These are phyloP conservation scores for Musa beccarii DNA, from an alignment of 176 grass and related monocot genomes.

Conservation along the genomic window DNA sequence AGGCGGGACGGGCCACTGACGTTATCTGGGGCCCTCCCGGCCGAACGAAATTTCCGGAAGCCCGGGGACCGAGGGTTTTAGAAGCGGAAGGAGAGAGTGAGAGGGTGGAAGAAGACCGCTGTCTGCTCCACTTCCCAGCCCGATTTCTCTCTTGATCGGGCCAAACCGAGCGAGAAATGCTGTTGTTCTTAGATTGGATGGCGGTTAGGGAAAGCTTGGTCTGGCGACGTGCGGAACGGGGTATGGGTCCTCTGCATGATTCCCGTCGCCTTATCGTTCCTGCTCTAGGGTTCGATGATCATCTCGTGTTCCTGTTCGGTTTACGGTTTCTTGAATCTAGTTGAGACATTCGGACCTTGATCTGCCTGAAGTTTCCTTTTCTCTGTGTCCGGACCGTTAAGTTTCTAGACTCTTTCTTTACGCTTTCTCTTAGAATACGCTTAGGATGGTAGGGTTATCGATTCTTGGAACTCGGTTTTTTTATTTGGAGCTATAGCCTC, in stretches of 20 bases:
- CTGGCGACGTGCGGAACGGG: neutral
- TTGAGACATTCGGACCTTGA: neutral
- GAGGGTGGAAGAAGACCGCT: neutral
- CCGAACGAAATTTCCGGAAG: neutral
- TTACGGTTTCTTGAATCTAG: neutral
- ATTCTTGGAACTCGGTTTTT: neutral
- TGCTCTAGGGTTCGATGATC: neutral
- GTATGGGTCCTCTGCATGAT: neutral
- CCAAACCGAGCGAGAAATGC: neutral
- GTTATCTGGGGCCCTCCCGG: neutral
- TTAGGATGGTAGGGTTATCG: neutral
- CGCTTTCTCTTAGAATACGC: neutral
- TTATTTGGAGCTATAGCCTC: neutral
- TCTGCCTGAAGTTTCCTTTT: neutral
- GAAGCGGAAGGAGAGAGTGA: slow-evolving; percentile 6
- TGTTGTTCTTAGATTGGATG: neutral
- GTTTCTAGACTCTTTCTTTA: neutral
- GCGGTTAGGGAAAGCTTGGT: neutral
- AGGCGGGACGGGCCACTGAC: neutral
- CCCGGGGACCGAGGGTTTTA: slow-evolving; percentile 18
- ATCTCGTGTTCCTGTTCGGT: neutral
- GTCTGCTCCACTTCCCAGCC: neutral
- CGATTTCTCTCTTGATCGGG: neutral
- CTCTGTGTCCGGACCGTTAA: neutral
- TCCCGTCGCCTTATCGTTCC: neutral